A percentile compares a stretch with the other conserved stretches of the same genome.
Evolutionary conservation across 1,139 yeast species (phyloP).

Genomic region (Scheffersomyces cryptocercus): DNA sequence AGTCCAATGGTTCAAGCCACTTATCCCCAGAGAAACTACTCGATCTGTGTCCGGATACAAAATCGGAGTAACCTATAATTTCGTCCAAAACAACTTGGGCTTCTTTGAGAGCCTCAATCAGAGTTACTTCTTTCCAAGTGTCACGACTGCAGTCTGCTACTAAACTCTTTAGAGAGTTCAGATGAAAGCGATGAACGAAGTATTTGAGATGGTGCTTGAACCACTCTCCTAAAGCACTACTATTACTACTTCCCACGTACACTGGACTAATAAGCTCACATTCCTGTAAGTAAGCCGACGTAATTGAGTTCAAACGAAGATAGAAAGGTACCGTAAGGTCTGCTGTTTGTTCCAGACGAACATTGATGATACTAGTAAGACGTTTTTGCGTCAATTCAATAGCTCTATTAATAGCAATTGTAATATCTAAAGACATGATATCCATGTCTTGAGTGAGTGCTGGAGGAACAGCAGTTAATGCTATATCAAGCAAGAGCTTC

Average conservation of each 20-base stretch:
- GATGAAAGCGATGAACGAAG: slow-evolving; percentile 61
- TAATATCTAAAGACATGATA: slow-evolving; percentile 65
- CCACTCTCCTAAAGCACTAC: slow-evolving; percentile 60
- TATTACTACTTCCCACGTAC: slow-evolving; percentile 52
- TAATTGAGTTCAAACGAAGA: slow-evolving; percentile 64
- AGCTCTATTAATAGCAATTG: slow-evolving; percentile 60
- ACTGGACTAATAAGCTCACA: slow-evolving; percentile 86
- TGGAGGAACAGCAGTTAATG: slow-evolving; percentile 55
- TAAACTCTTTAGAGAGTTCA: slow-evolving; percentile 46
- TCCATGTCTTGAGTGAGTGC: slow-evolving; percentile 35
- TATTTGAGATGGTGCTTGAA: slow-evolving; percentile 65
- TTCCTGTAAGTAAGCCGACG: slow-evolving; percentile 72
- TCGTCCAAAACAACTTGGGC: slow-evolving; percentile 58
- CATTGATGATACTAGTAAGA: slow-evolving; percentile 75
- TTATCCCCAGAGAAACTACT: slow-evolving; percentile 31
- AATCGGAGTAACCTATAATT: slow-evolving; percentile 51
- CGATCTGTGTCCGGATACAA: slow-evolving; percentile 34
- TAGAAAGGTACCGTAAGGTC: slow-evolving; percentile 57
- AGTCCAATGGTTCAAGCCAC: slow-evolving; percentile 50
- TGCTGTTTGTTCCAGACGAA: slow-evolving; percentile 72
- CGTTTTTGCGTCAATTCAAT: slow-evolving; percentile 76
- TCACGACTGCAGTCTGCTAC: slow-evolving; percentile 62
- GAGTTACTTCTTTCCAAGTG: slow-evolving; percentile 69
- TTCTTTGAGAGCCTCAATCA: slow-evolving; percentile 23
- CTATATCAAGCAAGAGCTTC: slow-evolving; percentile 71